A percentile compares a stretch with the other conserved stretches of the same genome.
Conservation (phyloP, 495 filamentous ascomycete genomes). For the Physcia stellaris region DNA sequence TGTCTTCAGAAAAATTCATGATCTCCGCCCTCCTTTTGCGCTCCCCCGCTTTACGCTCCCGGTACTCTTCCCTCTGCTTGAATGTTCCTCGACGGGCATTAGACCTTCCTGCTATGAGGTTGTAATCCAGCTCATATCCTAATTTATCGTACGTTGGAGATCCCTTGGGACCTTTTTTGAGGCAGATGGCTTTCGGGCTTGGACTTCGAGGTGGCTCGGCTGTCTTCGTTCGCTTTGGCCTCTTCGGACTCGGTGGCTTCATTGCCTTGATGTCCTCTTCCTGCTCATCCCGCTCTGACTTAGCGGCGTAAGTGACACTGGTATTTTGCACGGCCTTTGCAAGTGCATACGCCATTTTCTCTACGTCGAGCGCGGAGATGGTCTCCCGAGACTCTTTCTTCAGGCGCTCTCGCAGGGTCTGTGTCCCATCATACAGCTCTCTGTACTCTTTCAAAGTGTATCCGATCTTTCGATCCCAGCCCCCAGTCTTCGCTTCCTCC, state of each 20-base stretch:
- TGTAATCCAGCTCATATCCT: conserved; percentile 22
- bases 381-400: conserved; percentile 6
- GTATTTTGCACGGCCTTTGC: conserved; percentile 4
- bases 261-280: background rate
- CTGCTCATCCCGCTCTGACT: background rate
- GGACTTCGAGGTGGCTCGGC: background rate
- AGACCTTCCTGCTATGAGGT: conserved; percentile 13
- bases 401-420: conserved; percentile 19
- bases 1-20: conserved; percentile 1
- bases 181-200: background rate
- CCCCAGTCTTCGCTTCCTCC: conserved; percentile 16
- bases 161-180: conserved; percentile 9
- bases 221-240: conserved; percentile 2
- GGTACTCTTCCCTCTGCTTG: conserved; percentile 6
- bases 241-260: conserved; percentile 2
- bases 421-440: conserved; percentile 19
- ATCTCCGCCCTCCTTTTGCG: conserved; percentile 6
- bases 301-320: background rate
- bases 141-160: conserved; percentile 21
- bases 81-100: conserved; percentile 10
- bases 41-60: conserved; percentile 1
- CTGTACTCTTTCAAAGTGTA: conserved; percentile 35
- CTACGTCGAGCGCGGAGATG: conserved; percentile 40
- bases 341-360: conserved; percentile 43
- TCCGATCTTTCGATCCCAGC: conserved; percentile 33